Evolutionary conservation across 2,329 filamentous ascomycete species (phyloP).

Genomic region (Aaosphaeria pasadenensis): DNA sequence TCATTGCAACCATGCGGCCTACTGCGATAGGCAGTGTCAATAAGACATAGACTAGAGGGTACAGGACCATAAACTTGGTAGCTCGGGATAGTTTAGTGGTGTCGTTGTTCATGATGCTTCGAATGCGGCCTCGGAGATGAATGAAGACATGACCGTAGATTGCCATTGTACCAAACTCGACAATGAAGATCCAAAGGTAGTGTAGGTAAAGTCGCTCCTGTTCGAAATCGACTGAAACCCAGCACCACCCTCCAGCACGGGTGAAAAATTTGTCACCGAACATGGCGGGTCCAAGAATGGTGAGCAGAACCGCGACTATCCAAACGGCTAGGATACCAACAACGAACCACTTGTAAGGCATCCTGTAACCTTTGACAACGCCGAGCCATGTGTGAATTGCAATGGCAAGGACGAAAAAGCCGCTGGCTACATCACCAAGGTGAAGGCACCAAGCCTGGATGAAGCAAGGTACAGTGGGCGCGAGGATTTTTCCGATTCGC

Average conservation of each 20-base stretch:
- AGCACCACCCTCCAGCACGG: conserved; percentile 54
- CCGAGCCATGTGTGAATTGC: conserved; percentile 53
- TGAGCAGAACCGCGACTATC: conserved; percentile 45
- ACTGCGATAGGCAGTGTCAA: conserved; percentile 63
- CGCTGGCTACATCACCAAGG: conserved; percentile 51
- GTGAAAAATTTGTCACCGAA: conserved; percentile 45
- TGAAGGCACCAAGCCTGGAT: conserved; percentile 53
- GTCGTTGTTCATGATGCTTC: conserved; percentile 33
- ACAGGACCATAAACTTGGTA: conserved; percentile 60
- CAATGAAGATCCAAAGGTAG: conserved; percentile 54
- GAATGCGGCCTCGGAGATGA: conserved; percentile 46
- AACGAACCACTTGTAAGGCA: conserved; percentile 47
- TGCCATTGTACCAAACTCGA: conserved; percentile 50
- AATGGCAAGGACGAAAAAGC: conserved; percentile 54
- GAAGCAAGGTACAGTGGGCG: conserved; percentile 46
- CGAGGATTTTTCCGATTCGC: conserved; percentile 41
- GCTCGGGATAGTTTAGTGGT: conserved; percentile 38
- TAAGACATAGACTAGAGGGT: conserved; percentile 64
- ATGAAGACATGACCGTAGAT: conserved; percentile 51
- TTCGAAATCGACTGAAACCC: conserved; percentile 46
- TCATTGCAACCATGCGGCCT: conserved; percentile 39
- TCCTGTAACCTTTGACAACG: conserved; percentile 47
- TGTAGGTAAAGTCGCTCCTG: conserved; percentile 49
- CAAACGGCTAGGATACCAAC: conserved; percentile 44
- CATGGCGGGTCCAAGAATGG: conserved; percentile 45